These are phyloP conservation scores for Termitomyces sp. DNA, from an alignment of 768 basidiomycete species.

Conservation along the genomic window DNA sequence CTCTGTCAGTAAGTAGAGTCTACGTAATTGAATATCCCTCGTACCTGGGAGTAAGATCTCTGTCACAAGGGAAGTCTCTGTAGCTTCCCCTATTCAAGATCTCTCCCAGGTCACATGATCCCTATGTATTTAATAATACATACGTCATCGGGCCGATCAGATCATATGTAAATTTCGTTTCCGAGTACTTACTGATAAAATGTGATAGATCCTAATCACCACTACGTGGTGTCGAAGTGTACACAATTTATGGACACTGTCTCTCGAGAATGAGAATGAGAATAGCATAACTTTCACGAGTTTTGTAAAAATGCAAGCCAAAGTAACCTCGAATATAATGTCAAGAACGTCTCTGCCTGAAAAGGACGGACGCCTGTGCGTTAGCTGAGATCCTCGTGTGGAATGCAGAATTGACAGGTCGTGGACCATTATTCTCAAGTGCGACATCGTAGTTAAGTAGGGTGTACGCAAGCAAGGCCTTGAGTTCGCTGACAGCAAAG, in stretches of 20 bases:
- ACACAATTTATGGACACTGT: neutral
- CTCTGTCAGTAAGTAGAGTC: no score
- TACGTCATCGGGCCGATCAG: no score
- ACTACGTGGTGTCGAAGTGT: neutral
- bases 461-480: constrained; percentile 30
- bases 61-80: no score
- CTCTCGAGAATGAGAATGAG: neutral
- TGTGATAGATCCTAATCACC: neutral
- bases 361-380: constrained; percentile 27
- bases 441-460: constrained; percentile 34
- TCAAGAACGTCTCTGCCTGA: constrained; percentile 18
- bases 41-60: no score
- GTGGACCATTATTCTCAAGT: constrained; percentile 7
- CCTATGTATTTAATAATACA: no score
- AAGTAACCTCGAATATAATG: neutral
- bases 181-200: no score
- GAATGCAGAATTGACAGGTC: neutral
- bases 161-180: no score
- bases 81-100: no score
- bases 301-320: neutral
- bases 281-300: neutral
- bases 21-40: no score
- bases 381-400: constrained; percentile 20
- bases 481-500: constrained; percentile 34
- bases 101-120: no score